phyloP scores from a whole-genome alignment of 495 filamentous ascomycete genomes.

The Penicillium lividum region DNA sequence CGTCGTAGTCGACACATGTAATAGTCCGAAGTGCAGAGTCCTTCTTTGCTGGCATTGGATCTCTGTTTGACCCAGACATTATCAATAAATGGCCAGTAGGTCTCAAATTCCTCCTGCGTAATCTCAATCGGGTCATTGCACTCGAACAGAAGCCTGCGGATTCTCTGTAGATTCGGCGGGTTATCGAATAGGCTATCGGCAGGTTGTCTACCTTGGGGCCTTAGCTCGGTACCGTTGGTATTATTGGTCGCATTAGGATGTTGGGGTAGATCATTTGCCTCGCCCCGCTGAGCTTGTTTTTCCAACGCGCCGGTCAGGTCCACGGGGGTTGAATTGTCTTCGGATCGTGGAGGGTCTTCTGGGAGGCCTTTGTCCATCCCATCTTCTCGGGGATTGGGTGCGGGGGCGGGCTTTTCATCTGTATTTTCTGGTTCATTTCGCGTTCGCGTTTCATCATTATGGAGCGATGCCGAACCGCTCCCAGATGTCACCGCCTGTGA shows the following conservation, averaged over 20 bases:
- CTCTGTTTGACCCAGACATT: conserved; percentile 57
- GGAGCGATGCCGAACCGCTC: conserved; percentile 15
- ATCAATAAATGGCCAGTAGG: conserved; percentile 56
- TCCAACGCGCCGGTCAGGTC: conserved; percentile 28
- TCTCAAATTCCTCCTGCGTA: conserved; percentile 51
- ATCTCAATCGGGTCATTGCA: conserved; percentile 55
- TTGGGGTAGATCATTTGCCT: conserved; percentile 4
- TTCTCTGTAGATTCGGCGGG: conserved; percentile 48
- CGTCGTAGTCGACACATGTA: conserved; percentile 54
- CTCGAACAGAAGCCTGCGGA: conserved; percentile 51
- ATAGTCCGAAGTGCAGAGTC: conserved; percentile 52
- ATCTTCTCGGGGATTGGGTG: conserved; percentile 12
- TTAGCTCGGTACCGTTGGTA: not conserved
- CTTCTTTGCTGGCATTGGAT: conserved; percentile 51
- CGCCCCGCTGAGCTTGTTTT: conserved; percentile 24
- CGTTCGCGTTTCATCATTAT: conserved; percentile 14
- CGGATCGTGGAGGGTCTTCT: conserved; percentile 8
- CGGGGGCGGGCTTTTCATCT: conserved; percentile 18
- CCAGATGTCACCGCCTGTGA: conserved; percentile 19
- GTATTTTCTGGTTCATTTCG: conserved; percentile 9
- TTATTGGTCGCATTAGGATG: not conserved
- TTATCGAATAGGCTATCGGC: conserved; percentile 37
- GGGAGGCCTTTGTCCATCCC: conserved; percentile 14
- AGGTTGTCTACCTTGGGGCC: conserved; percentile 7
- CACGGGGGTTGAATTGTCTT: conserved; percentile 16